Percentiles rank a stretch among this genome's conserved stretches.
phyloP scores from a whole-genome alignment of 108 stramenopile species.

The Cyclotella cryptica region DNA sequence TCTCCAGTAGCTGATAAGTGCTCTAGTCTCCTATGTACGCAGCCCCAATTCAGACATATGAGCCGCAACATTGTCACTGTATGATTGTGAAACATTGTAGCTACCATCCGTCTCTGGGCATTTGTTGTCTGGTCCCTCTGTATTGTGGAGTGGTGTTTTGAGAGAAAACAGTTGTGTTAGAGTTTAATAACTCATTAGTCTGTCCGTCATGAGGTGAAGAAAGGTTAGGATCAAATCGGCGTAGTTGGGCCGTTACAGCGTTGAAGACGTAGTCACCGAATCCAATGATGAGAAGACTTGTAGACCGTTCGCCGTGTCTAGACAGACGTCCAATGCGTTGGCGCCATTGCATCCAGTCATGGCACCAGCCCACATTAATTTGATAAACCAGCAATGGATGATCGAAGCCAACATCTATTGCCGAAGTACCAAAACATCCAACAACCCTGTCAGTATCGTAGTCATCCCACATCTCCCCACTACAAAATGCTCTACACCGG shows the following conservation, averaged over 20 bases:
- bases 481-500: neutral
- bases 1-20: too few relatives aligned
- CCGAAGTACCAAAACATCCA: neutral
- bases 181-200: too few relatives aligned
- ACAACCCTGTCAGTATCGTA: neutral
- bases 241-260: neutral
- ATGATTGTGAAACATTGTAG: too few relatives aligned
- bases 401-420: neutral
- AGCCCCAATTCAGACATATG: too few relatives aligned
- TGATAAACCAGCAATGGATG: neutral
- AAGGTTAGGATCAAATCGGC: neutral
- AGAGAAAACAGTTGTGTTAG: too few relatives aligned
- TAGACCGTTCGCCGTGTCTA: neutral
- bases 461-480: neutral
- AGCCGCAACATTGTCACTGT: too few relatives aligned
- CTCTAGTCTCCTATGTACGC: too few relatives aligned
- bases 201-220: too few relatives aligned
- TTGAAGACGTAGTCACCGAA: neutral
- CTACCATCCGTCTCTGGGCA: too few relatives aligned
- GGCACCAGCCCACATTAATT: neutral
- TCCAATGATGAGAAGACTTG: neutral
- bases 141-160: too few relatives aligned
- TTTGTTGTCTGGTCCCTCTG: too few relatives aligned
- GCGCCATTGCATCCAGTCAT: neutral
- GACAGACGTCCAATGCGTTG: slow-evolving; percentile 2